phyloP scores from a whole-genome alignment of 2,329 filamentous ascomycete species.

The Cadophora gregata region DNA sequence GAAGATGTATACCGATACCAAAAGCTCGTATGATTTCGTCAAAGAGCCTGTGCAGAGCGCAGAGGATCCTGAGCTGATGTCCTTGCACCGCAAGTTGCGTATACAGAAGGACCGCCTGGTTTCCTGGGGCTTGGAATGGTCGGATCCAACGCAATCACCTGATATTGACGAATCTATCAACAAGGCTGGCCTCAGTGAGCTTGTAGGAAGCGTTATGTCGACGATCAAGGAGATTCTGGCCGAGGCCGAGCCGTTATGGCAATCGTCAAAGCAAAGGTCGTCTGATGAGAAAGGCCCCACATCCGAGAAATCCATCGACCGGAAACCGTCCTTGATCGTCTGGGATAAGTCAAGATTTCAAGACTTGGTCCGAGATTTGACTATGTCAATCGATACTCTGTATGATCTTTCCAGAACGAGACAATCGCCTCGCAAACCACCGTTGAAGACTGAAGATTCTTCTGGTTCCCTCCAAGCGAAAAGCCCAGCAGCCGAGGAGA shows the following conservation, averaged over 20 bases:
- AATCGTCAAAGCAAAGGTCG: conserved; percentile 57
- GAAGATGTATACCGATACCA: conserved; percentile 81
- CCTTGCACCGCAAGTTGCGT: conserved; percentile 75
- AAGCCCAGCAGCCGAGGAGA: conserved; percentile 44
- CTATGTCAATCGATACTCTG: conserved; percentile 78
- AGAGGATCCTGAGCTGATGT: conserved; percentile 72
- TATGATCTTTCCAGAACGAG: conserved; percentile 77
- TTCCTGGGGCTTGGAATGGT: conserved; percentile 84
- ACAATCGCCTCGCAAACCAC: conserved; percentile 45
- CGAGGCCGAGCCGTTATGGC: conserved; percentile 76
- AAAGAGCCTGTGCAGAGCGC: conserved; percentile 67
- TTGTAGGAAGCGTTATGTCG: conserved; percentile 78
- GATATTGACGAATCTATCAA: conserved; percentile 76
- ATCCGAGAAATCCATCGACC: conserved; percentile 49
- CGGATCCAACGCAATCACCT: conserved; percentile 69
- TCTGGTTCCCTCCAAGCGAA: conserved; percentile 30
- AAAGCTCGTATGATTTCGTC: conserved; percentile 77
- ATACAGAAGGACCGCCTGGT: conserved; percentile 77
- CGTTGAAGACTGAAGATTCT: conserved; percentile 33
- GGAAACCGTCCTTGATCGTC: conserved; percentile 61
- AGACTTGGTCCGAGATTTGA: conserved; percentile 76
- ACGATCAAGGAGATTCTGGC: conserved; percentile 82
- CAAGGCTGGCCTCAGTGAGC: conserved; percentile 76
- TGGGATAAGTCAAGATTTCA: conserved; percentile 78
- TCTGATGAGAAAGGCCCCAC: conserved; percentile 34